Base-by-base conservation (phyloP, 2,329 filamentous ascomycete species). In the Ophiostoma piceae region DNA sequence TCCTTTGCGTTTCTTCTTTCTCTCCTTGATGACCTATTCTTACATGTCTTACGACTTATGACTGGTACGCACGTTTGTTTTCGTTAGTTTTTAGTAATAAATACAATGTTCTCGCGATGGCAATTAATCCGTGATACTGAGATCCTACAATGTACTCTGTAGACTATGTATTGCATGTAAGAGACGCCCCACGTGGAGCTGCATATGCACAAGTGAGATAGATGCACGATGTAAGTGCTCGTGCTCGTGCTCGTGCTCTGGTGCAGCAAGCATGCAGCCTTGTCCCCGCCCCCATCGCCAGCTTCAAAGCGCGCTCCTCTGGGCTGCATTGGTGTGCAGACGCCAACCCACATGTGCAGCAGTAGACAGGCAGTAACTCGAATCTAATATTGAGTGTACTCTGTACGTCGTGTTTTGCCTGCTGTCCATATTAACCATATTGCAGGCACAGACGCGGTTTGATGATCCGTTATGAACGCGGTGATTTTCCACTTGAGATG, bases 161-260 rank as follows among this genome's bases (percentile, higher is more conserved):
- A 12, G n/a, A 54, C 19, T 22, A 54, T n/a, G 22, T 57, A 26
- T 57, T 26, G n/a, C n/a, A 4, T 57, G 51, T 14, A 26, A 26
- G 16, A 57, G 22, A 47, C 4, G 26, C 26, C 26, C 26, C 22
- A 62, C 57, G 57, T 62, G 57, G 57, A 29, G 57, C 57, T 57
- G 51, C n/a, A 57, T 57, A 62, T 62, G 57, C 57, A 62, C 57
- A 62, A 62, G 57, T 62, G 12, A 62, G 57, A 62, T 62, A 26
- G 35, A 35, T 35, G 35, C 8, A 35, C 35, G 4, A 35, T 35
- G 35, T 35, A 35, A 35, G 35, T 16, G 26, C 26, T 29, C n/a
- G 32, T 16, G 26, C 26, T 29, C n/a, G 32, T 16, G 26, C 26
- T 62, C 26, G 57, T 32, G 57, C 26, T 26, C 6, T 16, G 8